These are phyloP conservation scores for Aspergillus saccharolyticus DNA, from an alignment of 495 filamentous ascomycete genomes.

Conservation along the genomic window DNA sequence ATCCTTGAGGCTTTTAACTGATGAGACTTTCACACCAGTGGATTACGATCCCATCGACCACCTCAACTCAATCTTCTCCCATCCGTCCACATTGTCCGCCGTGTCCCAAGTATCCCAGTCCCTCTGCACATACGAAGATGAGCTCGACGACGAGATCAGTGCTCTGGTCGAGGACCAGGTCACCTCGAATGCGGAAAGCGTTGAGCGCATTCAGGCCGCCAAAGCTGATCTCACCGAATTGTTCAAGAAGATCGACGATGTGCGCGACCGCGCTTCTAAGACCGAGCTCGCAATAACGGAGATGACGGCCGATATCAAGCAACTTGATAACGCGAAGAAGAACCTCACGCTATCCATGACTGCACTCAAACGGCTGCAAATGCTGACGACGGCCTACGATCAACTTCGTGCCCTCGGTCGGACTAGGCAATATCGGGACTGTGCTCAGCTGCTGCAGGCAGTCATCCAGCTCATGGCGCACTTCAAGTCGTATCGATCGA, in stretches of 20 bases:
- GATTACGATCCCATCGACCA: slow-evolving; percentile 93
- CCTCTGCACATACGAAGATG: slow-evolving; percentile 75
- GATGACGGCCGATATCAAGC: slow-evolving; percentile 99
- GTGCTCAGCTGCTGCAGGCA: slow-evolving; percentile 88
- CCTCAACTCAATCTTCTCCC: slow-evolving; percentile 89
- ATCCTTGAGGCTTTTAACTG: slow-evolving; percentile 7
- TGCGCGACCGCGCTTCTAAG: slow-evolving; percentile 81
- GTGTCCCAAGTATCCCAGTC: slow-evolving; percentile 65
- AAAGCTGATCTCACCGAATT: slow-evolving; percentile 84
- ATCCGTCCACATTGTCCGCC: slow-evolving; percentile 79
- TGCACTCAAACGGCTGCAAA: slow-evolving; percentile 92
- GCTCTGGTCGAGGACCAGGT: slow-evolving; percentile 74
- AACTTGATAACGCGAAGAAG: slow-evolving; percentile 91
- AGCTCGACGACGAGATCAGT: slow-evolving; percentile 75
- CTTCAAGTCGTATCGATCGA: slow-evolving; percentile 96
- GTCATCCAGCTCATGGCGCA: slow-evolving; percentile 98
- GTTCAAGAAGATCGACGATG: slow-evolving; percentile 93
- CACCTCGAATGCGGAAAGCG: slow-evolving; percentile 78
- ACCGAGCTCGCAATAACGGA: slow-evolving; percentile 95
- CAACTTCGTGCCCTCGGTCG: slow-evolving; percentile 81
- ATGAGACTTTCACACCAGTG: slow-evolving; percentile 46
- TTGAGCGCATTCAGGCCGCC: slow-evolving; percentile 83
- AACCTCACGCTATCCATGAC: slow-evolving; percentile 98
- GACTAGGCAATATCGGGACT: slow-evolving; percentile 91
- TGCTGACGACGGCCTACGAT: slow-evolving; percentile 97